Percentiles rank a stretch among this genome's conserved stretches.
phyloP scores from a whole-genome alignment of 2,329 filamentous ascomycete genomes.

The Fusarium sp. region DNA sequence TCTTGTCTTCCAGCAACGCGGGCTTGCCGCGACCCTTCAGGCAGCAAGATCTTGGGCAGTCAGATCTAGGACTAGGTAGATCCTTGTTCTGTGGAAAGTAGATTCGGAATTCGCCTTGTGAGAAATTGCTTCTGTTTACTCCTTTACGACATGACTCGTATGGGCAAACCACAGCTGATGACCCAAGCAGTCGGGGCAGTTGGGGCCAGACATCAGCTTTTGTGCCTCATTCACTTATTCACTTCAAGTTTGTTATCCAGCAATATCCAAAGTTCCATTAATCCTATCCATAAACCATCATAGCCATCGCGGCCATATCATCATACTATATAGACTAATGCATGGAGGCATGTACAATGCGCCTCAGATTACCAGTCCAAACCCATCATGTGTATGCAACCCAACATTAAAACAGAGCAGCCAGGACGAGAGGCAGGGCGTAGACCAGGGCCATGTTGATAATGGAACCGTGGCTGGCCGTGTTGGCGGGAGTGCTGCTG shows the following conservation, averaged over 20 bases:
- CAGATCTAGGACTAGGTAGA: neutral
- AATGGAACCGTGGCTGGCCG: neutral
- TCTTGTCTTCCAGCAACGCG: neutral
- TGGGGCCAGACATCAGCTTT: no score
- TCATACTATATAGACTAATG: neutral
- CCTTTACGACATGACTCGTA: neutral
- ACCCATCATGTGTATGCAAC: neutral
- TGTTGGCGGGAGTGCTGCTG: neutral
- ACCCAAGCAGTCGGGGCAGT: no score
- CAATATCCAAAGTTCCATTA: neutral
- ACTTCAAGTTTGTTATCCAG: no score
- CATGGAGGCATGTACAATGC: neutral
- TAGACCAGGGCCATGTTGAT: neutral
- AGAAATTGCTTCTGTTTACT: neutral
- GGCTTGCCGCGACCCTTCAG: neutral
- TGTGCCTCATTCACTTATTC: neutral
- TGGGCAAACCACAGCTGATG: no score
- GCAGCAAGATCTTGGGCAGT: neutral
- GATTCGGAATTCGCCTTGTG: neutral
- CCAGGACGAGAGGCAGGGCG: neutral
- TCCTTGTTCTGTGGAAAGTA: neutral
- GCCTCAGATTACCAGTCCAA: neutral
- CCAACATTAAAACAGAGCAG: neutral
- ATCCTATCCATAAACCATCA: neutral
- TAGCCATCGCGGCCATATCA: neutral